Evolutionary conservation across 441 rosid species (phyloP).

Genomic region (Capsella rubella): DNA sequence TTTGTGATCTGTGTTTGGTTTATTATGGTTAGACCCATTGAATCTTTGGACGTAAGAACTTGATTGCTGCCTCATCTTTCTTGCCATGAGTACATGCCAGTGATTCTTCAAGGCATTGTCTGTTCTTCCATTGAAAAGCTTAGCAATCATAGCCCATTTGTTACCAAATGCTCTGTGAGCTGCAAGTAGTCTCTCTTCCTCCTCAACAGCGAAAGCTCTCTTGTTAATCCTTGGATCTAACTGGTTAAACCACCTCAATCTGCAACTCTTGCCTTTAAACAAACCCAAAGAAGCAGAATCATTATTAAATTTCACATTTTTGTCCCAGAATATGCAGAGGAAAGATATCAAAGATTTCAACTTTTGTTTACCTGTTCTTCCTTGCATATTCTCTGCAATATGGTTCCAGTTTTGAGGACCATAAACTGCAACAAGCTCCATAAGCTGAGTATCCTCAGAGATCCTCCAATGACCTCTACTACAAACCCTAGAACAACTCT

Average conservation of each 20-base stretch:
- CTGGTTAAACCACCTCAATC: constrained; percentile 79
- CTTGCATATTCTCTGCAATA: constrained; percentile 75
- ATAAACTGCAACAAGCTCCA: constrained; percentile 72
- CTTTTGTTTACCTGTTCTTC: constrained; percentile 72
- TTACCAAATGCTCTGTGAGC: constrained; percentile 70
- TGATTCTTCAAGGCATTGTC: constrained; percentile 73
- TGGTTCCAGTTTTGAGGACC: constrained; percentile 92
- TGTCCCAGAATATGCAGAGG: background rate
- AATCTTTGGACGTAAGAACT: constrained; percentile 56
- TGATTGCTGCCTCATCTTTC: constrained; percentile 62
- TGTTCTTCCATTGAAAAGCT: constrained; percentile 68
- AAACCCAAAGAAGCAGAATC: constrained; percentile 8
- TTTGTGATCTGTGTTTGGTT: constrained; percentile 23
- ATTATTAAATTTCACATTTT: background rate
- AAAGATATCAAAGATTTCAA: background rate
- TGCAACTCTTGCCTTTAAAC: constrained; percentile 66
- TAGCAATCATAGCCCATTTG: constrained; percentile 70
- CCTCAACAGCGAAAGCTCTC: constrained; percentile 64
- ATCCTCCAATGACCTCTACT: constrained; percentile 86
- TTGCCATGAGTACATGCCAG: constrained; percentile 75
- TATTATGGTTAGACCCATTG: constrained; percentile 2
- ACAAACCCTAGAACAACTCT: constrained; percentile 53
- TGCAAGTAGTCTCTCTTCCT: constrained; percentile 63
- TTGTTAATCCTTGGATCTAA: constrained; percentile 70
- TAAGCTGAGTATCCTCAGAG: constrained; percentile 76